phyloP scores from a whole-genome alignment of 2,329 filamentous ascomycete genomes.

The Chaetomium globosum region DNA sequence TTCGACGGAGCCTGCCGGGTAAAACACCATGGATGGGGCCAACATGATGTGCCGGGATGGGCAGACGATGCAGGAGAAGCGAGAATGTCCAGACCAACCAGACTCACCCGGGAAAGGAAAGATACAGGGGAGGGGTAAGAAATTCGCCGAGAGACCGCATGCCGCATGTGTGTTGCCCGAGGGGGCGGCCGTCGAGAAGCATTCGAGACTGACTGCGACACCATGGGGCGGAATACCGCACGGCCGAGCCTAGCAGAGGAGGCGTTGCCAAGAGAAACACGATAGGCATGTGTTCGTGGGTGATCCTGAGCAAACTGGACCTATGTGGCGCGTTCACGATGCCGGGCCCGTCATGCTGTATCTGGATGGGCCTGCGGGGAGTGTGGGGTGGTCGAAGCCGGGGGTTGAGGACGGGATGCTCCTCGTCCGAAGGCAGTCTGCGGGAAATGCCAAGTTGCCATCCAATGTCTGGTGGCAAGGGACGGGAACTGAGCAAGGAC shows the following conservation, averaged over 20 bases:
- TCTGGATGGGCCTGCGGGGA: not conserved
- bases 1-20: slow-evolving; percentile 39
- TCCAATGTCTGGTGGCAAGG: slow-evolving; percentile 24
- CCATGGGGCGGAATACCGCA: slow-evolving; percentile 37
- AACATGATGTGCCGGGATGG: slow-evolving; percentile 28
- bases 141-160: slow-evolving; percentile 23
- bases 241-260: slow-evolving; percentile 33
- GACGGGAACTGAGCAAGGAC: not conserved
- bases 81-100: slow-evolving; percentile 12
- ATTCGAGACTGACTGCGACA: slow-evolving; percentile 32
- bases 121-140: slow-evolving; percentile 5
- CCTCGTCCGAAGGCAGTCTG: slow-evolving; percentile 17
- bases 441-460: slow-evolving; percentile 18
- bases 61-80: slow-evolving; percentile 21
- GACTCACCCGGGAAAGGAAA: not conserved
- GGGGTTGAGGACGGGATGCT: slow-evolving; percentile 24
- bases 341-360: not conserved
- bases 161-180: slow-evolving; percentile 17
- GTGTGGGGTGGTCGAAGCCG: slow-evolving; percentile 1
- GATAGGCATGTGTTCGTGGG: slow-evolving; percentile 6
- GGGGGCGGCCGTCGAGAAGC: slow-evolving; percentile 28
- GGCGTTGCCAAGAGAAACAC: slow-evolving; percentile 33
- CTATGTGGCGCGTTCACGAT: slow-evolving; percentile 12
- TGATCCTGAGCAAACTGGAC: not conserved
- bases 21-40: slow-evolving; percentile 39